phyloP scores from a whole-genome alignment of 2,329 filamentous ascomycete species.

The Epichloe glyceriae region DNA sequence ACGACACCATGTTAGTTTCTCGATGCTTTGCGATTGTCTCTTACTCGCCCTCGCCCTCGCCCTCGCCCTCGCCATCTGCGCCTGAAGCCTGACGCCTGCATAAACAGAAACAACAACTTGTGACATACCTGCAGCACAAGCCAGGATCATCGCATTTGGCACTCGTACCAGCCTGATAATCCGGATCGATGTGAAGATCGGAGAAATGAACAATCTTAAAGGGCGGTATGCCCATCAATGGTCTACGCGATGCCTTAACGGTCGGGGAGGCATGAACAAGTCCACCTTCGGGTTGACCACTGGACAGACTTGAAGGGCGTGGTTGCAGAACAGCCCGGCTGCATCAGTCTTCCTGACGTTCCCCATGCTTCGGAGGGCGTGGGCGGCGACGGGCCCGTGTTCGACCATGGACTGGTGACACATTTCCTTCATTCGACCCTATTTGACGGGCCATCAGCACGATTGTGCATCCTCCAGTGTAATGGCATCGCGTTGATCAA shows the following conservation, averaged over 20 bases:
- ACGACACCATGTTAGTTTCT: too few relatives aligned
- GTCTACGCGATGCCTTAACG: accelerated
- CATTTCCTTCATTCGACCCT: neutral
- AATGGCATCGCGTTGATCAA: too few relatives aligned
- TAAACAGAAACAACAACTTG: neutral
- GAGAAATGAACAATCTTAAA: conserved; percentile 1
- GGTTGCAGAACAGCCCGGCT: neutral
- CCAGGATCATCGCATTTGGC: conserved; percentile 11
- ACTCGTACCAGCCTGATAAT: neutral
- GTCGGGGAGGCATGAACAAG: neutral
- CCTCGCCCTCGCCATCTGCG: too few relatives aligned
- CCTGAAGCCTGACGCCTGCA: neutral
- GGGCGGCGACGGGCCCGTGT: neutral
- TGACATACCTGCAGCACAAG: conserved; percentile 7
- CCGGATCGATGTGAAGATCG: neutral
- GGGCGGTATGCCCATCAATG: neutral
- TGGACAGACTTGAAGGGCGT: neutral
- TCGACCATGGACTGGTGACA: neutral
- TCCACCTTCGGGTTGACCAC: neutral
- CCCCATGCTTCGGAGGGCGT: neutral
- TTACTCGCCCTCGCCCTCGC: too few relatives aligned
- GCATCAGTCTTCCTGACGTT: neutral
- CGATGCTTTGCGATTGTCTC: too few relatives aligned
- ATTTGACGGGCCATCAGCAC: too few relatives aligned
- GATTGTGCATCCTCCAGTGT: too few relatives aligned